These are phyloP conservation scores for Cladosporium sp. DNA, from an alignment of 2,329 filamentous ascomycete genomes.

Conservation along the genomic window DNA sequence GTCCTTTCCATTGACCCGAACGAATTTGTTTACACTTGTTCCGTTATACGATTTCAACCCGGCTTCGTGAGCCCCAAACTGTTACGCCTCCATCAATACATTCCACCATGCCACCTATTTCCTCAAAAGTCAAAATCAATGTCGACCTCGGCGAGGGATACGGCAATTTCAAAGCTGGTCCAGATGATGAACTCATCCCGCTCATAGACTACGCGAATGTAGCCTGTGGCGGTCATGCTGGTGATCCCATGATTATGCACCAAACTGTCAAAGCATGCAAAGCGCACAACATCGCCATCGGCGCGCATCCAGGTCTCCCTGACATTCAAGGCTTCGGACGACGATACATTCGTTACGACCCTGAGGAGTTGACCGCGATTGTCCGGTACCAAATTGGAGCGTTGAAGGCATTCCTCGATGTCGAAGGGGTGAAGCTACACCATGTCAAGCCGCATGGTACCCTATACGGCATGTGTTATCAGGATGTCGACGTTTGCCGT, in stretches of 20 bases:
- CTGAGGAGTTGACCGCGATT: constrained; percentile 35
- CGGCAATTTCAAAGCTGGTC: constrained; percentile 55
- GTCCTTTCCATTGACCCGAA: neutral
- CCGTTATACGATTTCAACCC: neutral
- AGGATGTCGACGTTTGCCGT: constrained; percentile 54
- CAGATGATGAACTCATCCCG: constrained; percentile 62
- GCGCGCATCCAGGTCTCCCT: constrained; percentile 66
- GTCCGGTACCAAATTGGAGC: constrained; percentile 66
- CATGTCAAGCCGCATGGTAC: constrained; percentile 65
- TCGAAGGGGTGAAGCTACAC: constrained; percentile 57
- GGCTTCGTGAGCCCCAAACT: neutral
- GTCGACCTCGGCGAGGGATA: constrained; percentile 57
- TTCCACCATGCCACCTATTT: constrained; percentile 50
- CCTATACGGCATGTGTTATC: constrained; percentile 58
- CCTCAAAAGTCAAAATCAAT: constrained; percentile 57
- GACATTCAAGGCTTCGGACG: constrained; percentile 67
- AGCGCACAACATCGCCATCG: constrained; percentile 57
- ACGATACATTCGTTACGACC: constrained; percentile 44
- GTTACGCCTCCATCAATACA: neutral
- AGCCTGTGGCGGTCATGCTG: constrained; percentile 53
- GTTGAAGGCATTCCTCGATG: constrained; percentile 60
- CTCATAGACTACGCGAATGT: constrained; percentile 65
- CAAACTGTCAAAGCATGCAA: constrained; percentile 62
- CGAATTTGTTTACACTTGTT: neutral
- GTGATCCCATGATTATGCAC: constrained; percentile 66